A percentile compares a stretch with the other conserved stretches of the same genome.
These are phyloP conservation scores for Sugiyamaella smithiae DNA, from an alignment of 805 yeast genomes.

Conservation along the genomic window DNA sequence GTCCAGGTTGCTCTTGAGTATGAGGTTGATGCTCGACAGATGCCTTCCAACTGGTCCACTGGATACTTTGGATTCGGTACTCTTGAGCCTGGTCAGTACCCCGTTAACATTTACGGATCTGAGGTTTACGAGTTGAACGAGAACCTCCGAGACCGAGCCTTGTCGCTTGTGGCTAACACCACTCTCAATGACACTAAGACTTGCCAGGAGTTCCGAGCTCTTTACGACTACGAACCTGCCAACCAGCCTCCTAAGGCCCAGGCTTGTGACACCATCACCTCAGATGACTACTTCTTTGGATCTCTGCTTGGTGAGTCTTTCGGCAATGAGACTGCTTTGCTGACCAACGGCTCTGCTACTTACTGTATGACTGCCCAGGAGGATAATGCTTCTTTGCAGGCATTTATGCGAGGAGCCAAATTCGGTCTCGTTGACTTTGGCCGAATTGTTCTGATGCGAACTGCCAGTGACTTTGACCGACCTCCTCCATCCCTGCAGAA, in stretches of 20 bases:
- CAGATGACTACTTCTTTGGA: conserved; percentile 62
- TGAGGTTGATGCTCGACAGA: conserved; percentile 52
- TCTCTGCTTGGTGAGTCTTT: conserved; percentile 49
- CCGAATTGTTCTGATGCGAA: conserved; percentile 58
- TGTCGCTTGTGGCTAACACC: conserved; percentile 48
- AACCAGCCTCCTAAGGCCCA: conserved; percentile 45
- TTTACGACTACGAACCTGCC: conserved; percentile 52
- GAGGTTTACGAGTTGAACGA: conserved; percentile 64
- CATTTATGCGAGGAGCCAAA: conserved; percentile 51
- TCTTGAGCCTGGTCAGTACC: conserved; percentile 47
- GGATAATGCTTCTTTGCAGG: conserved; percentile 64
- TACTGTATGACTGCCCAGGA: conserved; percentile 67
- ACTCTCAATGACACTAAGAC: conserved; percentile 42
- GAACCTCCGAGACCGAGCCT: conserved; percentile 56
- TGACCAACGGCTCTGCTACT: conserved; percentile 57
- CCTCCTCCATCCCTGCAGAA: conserved; percentile 43
- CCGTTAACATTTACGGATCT: conserved; percentile 56
- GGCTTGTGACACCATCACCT: conserved; percentile 58
- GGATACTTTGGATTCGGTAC: conserved; percentile 61
- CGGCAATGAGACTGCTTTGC: conserved; percentile 43
- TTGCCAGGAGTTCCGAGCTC: conserved; percentile 39
- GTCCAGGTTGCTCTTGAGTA: conserved; percentile 61
- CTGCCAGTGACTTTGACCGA: conserved; percentile 57
- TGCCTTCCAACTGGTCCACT: conserved; percentile 53
- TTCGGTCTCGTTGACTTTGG: conserved; percentile 55